Conservation (phyloP, 805 yeast species). For the Schizosaccharomyces octosporus region DNA sequence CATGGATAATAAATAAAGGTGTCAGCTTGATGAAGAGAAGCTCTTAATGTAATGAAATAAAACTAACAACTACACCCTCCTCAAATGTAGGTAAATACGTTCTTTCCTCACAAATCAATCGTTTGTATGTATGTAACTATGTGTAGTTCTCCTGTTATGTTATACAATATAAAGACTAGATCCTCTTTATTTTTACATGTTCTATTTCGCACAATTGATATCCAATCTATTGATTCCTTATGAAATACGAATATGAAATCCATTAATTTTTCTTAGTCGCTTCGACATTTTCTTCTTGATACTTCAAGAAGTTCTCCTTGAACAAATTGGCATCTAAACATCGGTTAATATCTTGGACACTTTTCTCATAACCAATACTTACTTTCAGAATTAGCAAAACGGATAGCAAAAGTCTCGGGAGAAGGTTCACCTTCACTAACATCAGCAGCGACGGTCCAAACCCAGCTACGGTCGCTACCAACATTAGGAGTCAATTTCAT, state of each 20-base stretch:
- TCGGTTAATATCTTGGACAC: neutral
- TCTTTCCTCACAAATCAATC: too few species aligned
- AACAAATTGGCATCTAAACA: constrained; percentile 56
- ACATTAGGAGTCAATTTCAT: constrained; percentile 56
- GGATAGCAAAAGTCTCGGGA: constrained; percentile 86
- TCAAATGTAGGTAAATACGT: too few species aligned
- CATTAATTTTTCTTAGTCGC: neutral
- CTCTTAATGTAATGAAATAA: too few species aligned
- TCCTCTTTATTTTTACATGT: neutral
- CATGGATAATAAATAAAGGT: too few species aligned
- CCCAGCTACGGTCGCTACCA: constrained; percentile 97
- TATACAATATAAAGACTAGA: neutral
- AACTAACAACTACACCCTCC: too few species aligned
- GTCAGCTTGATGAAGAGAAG: too few species aligned
- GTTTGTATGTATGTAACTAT: too few species aligned
- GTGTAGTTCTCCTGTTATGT: too few species aligned
- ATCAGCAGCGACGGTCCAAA: constrained; percentile 81
- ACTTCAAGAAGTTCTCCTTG: constrained; percentile 74
- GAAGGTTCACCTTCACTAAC: constrained; percentile 88
- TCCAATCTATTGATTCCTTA: neutral
- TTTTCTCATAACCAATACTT: neutral
- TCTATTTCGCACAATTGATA: neutral
- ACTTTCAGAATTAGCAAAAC: constrained; percentile 35
- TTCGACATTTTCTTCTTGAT: constrained; percentile 43
- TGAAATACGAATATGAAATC: neutral